Evolutionary conservation across 768 basidiomycete genomes (phyloP).

Genomic region (Tulasnella sp.): DNA sequence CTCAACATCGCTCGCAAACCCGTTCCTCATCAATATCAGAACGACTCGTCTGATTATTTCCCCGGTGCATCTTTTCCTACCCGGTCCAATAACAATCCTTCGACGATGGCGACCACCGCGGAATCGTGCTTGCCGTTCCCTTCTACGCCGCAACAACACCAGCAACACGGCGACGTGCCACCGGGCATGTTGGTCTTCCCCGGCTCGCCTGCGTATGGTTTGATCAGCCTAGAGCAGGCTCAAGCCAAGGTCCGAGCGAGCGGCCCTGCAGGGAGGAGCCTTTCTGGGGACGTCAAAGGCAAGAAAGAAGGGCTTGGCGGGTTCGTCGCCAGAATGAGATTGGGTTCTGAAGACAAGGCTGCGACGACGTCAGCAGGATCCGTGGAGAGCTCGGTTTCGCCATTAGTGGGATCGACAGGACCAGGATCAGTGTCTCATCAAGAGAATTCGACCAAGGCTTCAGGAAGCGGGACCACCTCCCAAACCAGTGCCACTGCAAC

Average conservation of each 20-base stretch:
- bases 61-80: too few species aligned
- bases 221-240: constrained; percentile 35
- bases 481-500: background rate
- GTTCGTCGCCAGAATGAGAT: constrained; percentile 6
- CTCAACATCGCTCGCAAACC: too few species aligned
- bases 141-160: background rate
- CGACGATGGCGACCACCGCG: background rate
- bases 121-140: background rate
- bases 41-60: too few species aligned
- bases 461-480: background rate
- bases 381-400: background rate
- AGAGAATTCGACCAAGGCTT: background rate
- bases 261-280: constrained; percentile 8
- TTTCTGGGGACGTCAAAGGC: background rate
- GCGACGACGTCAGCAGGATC: background rate
- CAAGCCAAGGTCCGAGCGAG: constrained; percentile 22
- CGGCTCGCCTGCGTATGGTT: constrained; percentile 28
- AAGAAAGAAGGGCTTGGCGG: constrained; percentile 15
- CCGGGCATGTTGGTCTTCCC: constrained; percentile 30
- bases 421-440: background rate
- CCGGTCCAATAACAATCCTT: background rate
- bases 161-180: background rate
- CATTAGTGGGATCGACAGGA: background rate
- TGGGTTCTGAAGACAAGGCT: background rate
- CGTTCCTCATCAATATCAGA: too few species aligned